phyloP scores from a whole-genome alignment of 2,329 filamentous ascomycete genomes.

The Teratosphaeria nubilosa region DNA sequence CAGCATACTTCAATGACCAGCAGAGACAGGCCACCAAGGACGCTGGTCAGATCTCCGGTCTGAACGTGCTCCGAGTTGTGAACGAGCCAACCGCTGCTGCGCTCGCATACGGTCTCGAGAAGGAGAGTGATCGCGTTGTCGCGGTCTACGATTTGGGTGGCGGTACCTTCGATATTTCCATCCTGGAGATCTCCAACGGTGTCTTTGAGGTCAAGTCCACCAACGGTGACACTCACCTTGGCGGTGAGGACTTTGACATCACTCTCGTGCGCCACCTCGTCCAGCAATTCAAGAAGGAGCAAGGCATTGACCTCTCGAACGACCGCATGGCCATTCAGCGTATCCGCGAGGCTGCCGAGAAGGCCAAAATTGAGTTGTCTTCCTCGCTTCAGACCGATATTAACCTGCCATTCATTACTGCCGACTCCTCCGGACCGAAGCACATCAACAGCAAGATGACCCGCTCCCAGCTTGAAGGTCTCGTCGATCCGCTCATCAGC shows the following conservation, averaged over 20 bases:
- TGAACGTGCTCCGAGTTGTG: constrained; percentile 94
- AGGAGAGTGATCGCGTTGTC: constrained; percentile 79
- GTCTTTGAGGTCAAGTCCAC: constrained; percentile 99
- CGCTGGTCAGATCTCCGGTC: constrained; percentile 87
- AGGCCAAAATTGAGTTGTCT: constrained; percentile 98
- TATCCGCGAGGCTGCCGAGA: constrained; percentile 97
- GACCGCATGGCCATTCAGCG: constrained; percentile 99
- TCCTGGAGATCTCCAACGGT: constrained; percentile 93
- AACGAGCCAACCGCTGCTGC: constrained; percentile 97
- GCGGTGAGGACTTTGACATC: constrained; percentile 98
- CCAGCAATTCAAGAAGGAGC: constrained; percentile 92
- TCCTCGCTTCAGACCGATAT: constrained; percentile 94
- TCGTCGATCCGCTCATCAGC: constrained; percentile 81
- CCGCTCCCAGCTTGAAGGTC: constrained; percentile 81
- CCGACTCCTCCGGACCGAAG: constrained; percentile 88
- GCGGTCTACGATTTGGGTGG: constrained; percentile 97
- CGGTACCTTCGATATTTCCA: constrained; percentile 98
- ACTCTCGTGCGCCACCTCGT: constrained; percentile 87
- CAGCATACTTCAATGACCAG: constrained; percentile 97
- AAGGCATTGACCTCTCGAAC: constrained; percentile 74
- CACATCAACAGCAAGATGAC: constrained; percentile 96
- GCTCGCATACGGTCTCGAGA: constrained; percentile 91
- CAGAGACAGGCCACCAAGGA: constrained; percentile 98
- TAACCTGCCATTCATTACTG: constrained; percentile 97
- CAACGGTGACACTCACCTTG: constrained; percentile 96